Evolutionary conservation across 768 basidiomycete genomes (phyloP).

Genomic region (Crassisporium funariophilum): DNA sequence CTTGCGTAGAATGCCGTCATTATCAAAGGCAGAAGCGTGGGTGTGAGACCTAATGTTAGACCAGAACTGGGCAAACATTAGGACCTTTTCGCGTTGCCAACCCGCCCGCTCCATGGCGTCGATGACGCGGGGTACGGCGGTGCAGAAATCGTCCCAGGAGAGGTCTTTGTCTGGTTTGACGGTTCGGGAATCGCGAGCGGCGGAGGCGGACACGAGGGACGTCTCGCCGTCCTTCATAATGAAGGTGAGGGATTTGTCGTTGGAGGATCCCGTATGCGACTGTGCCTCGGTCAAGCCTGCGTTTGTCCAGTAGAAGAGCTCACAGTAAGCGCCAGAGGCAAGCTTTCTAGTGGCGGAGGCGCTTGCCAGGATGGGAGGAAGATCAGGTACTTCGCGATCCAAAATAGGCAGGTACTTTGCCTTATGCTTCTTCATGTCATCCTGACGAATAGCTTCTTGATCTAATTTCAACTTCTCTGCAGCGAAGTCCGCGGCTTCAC

Average conservation of each 20-base stretch:
- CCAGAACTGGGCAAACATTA: no score
- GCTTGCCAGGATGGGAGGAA: neutral
- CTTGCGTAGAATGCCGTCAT: no score
- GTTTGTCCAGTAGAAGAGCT: neutral
- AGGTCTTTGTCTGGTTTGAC: neutral
- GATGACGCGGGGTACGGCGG: neutral
- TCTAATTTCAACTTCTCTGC: no score
- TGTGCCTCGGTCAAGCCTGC: neutral
- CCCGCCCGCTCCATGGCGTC: neutral
- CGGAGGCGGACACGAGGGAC: neutral
- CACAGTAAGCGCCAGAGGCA: neutral
- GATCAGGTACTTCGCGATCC: neutral
- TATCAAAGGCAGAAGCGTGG: no score
- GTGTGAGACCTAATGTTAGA: no score
- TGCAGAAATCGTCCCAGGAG: neutral
- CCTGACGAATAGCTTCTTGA: neutral
- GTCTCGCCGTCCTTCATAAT: neutral
- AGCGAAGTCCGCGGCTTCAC: no score
- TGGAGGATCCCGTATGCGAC: neutral
- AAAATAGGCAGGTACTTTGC: neutral
- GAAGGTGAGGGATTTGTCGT: neutral
- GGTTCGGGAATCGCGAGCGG: no score
- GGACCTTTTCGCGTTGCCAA: no score
- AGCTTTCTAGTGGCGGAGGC: neutral
- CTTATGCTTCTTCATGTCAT: slow-evolving; percentile 1